Conservation (phyloP, 345 rosid genomes). For the Populus alba region DNA sequence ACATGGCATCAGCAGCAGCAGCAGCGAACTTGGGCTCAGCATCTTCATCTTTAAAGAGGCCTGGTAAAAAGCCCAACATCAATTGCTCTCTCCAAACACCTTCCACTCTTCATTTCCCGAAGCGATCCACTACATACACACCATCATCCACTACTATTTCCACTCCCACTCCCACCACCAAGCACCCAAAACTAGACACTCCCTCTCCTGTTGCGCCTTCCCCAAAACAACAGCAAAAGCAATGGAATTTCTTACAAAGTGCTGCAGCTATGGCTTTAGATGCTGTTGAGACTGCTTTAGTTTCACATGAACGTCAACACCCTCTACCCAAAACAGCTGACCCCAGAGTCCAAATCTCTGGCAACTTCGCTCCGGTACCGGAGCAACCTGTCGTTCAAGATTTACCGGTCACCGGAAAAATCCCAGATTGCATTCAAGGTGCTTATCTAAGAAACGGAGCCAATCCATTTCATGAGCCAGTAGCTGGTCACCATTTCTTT, state of each 20-base stretch:
- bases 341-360: constrained; percentile 67
- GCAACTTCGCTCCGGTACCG: constrained; percentile 77
- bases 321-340: constrained; percentile 79
- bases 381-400: constrained; percentile 52
- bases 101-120: constrained; percentile 52
- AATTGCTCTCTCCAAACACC: constrained; percentile 54
- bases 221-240: constrained; percentile 1
- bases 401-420: constrained; percentile 59
- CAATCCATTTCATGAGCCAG: constrained; percentile 78
- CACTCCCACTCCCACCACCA: constrained; percentile 25
- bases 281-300: constrained; percentile 50
- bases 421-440: constrained; percentile 66
- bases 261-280: constrained; percentile 57
- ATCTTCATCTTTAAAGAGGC: constrained; percentile 1
- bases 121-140: constrained; percentile 24
- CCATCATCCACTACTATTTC: constrained; percentile 26
- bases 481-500: constrained; percentile 83
- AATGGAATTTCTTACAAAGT: constrained; percentile 60
- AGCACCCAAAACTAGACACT: constrained; percentile 12
- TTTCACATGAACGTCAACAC: constrained; percentile 49
- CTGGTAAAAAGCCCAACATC: constrained; percentile 28
- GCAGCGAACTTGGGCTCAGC: constrained; percentile 21
- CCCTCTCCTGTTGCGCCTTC: neutral
- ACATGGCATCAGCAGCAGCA: constrained; percentile 22
- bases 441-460: constrained; percentile 82